Percentiles rank a stretch among this genome's conserved stretches.
phyloP scores from a whole-genome alignment of 2,329 filamentous ascomycete species.

The Calonectria hawksworthii region DNA sequence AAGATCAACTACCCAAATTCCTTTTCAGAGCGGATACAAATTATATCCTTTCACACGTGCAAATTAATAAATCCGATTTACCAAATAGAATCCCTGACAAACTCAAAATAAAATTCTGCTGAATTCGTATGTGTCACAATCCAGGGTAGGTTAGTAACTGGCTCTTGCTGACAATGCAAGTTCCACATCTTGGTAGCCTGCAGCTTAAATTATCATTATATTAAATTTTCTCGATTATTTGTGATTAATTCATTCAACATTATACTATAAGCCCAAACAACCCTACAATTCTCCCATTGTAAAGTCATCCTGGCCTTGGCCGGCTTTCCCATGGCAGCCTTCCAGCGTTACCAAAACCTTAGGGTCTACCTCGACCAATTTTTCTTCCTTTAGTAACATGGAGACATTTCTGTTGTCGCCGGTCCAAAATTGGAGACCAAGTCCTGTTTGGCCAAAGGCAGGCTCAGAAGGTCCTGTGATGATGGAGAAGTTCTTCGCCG shows the following conservation, averaged over 20 bases:
- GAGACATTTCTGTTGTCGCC: neutral
- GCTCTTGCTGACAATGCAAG: no score
- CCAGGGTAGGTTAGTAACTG: no score
- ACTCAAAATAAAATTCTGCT: no score
- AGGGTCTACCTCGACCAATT: neutral
- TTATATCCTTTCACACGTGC: no score
- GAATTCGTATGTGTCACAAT: no score
- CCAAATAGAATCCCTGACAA: no score
- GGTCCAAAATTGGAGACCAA: neutral
- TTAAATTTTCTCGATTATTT: neutral
- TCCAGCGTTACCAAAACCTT: neutral
- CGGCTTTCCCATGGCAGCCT: neutral
- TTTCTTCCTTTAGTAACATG: neutral
- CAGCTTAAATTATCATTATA: neutral
- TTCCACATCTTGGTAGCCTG: no score
- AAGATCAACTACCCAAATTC: neutral
- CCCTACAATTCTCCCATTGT: neutral
- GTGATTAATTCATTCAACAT: neutral
- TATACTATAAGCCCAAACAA: accelerated
- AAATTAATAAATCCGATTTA: no score
- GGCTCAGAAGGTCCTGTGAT: neutral
- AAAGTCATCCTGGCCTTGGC: neutral
- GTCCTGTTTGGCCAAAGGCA: neutral
- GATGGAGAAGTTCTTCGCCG: neutral
- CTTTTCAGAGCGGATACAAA: neutral